Conservation (phyloP, 192 early-diverging fungal genomes). For the Diversispora epigaea region DNA sequence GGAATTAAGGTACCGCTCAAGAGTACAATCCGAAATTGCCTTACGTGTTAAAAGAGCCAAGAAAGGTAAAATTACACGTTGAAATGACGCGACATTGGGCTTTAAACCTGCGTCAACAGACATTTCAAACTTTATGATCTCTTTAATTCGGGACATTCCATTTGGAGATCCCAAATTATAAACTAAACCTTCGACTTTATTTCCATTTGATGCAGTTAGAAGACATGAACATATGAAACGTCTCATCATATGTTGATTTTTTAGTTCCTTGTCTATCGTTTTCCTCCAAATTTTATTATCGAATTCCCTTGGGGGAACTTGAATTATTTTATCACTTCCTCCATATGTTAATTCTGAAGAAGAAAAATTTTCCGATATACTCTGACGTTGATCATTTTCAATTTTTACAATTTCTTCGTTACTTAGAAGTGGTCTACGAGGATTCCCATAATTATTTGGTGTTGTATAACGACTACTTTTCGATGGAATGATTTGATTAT, state of each 20-base stretch:
- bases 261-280: too few relatives aligned
- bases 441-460: too few relatives aligned
- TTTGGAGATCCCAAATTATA: too few relatives aligned
- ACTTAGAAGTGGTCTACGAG: too few relatives aligned
- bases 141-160: constrained; percentile 33
- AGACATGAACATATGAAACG: too few relatives aligned
- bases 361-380: constrained; percentile 20
- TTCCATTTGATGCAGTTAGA: too few relatives aligned
- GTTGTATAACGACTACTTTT: too few relatives aligned
- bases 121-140: constrained; percentile 36
- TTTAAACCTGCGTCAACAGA: constrained; percentile 32
- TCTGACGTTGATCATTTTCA: background rate
- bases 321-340: constrained; percentile 19
- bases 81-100: constrained; percentile 34
- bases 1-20: constrained; percentile 33
- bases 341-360: constrained; percentile 18
- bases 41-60: constrained; percentile 43
- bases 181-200: too few relatives aligned
- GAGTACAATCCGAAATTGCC: constrained; percentile 36
- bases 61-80: constrained; percentile 41
- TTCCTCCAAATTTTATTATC: too few relatives aligned
- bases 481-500: too few relatives aligned
- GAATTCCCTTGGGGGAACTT: background rate
- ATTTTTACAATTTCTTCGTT: background rate
- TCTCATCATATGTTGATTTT: too few relatives aligned